Conservation (phyloP, 2,329 filamentous ascomycete genomes). For the Penicillium sp. region DNA sequence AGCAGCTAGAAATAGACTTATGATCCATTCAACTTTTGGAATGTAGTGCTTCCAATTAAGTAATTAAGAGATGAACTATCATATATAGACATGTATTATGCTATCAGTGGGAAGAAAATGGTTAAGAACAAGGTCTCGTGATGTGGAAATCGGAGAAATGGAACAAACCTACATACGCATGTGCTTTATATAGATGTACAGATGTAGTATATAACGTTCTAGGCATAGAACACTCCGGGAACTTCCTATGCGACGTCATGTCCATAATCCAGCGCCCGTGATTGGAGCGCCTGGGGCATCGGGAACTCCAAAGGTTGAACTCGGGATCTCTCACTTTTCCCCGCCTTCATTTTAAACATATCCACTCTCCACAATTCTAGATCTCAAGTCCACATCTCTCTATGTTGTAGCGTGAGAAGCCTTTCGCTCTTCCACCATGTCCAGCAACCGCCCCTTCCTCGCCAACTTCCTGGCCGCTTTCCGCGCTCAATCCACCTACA, state of each 20-base stretch:
- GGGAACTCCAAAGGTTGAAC: constrained; percentile 8
- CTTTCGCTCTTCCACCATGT: constrained; percentile 47
- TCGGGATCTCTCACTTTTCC: constrained; percentile 13
- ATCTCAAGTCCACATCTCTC: neutral
- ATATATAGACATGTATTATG: neutral
- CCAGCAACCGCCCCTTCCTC: constrained; percentile 65
- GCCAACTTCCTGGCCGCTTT: constrained; percentile 68
- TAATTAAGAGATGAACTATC: neutral
- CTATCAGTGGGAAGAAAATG: neutral
- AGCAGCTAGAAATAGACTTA: constrained; percentile 29
- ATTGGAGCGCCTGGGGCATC: constrained; percentile 17
- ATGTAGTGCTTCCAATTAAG: neutral
- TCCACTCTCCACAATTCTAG: neutral
- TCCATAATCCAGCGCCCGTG: constrained; percentile 18
- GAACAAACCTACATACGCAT: neutral
- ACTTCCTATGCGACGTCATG: constrained; percentile 23
- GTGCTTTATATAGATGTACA: no score
- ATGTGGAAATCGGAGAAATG: constrained; percentile 1
- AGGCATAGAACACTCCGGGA: constrained; percentile 9
- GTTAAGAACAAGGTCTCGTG: neutral
- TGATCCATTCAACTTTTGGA: neutral
- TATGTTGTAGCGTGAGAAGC: neutral
- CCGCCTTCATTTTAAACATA: constrained; percentile 1
- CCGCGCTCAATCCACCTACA: constrained; percentile 62
- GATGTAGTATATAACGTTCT: neutral